Evolutionary conservation across 148 eudicot genomes (phyloP).

Genomic region (Persicaria maculosa): DNA sequence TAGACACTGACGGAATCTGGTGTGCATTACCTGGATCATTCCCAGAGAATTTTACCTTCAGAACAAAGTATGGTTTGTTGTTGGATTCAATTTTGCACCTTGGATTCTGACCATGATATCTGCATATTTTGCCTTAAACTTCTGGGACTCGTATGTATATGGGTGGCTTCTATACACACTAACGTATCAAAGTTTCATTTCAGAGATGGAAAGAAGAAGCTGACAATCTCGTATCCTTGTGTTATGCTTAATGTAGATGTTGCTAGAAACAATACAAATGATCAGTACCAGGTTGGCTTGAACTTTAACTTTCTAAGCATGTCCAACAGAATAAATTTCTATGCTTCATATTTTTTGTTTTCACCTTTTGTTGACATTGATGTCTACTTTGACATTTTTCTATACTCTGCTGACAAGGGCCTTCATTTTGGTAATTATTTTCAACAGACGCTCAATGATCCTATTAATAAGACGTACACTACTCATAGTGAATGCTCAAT

Average conservation of each 20-base stretch:
- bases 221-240: conserved; percentile 96
- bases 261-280: conserved; percentile 93
- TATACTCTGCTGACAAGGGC: not conserved
- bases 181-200: conserved; percentile 12
- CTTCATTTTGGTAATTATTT: conserved; percentile 14
- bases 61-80: conserved; percentile 54
- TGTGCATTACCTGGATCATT: conserved; percentile 94
- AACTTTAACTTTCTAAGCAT: conserved; percentile 8
- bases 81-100: not conserved
- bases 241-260: conserved; percentile 99
- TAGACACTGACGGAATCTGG: conserved; percentile 99
- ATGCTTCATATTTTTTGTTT: conserved; percentile 9
- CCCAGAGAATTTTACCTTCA: conserved; percentile 93
- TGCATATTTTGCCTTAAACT: not conserved
- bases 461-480: conserved; percentile 62
- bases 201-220: conserved; percentile 86
- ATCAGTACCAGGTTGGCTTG: conserved; percentile 83
- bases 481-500: conserved; percentile 98
- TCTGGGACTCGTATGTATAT: not conserved
- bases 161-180: not conserved
- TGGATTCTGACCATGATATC: not conserved
- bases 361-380: not conserved
- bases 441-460: conserved; percentile 80
- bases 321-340: not conserved
- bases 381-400: not conserved